A percentile compares a stretch with the other conserved stretches of the same genome.
phyloP scores from a whole-genome alignment of 495 filamentous ascomycete species.

The Penicillium lagena region DNA sequence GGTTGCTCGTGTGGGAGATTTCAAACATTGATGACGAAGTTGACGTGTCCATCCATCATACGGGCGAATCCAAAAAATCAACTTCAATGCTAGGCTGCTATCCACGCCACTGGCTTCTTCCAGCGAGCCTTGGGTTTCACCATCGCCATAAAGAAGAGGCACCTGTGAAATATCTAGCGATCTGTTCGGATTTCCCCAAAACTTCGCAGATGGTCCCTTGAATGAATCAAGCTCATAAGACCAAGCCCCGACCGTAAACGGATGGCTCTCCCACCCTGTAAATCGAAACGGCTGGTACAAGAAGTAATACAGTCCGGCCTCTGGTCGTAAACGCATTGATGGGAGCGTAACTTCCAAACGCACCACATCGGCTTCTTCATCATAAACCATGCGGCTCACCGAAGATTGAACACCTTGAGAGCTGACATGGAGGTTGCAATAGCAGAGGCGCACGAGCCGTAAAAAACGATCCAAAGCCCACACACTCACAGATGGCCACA shows the following conservation, averaged over 20 bases:
- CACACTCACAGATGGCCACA: slow-evolving; percentile 44
- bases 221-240: slow-evolving; percentile 11
- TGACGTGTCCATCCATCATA: slow-evolving; percentile 44
- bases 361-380: slow-evolving; percentile 43
- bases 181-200: slow-evolving; percentile 1
- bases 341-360: slow-evolving; percentile 37
- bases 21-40: slow-evolving; percentile 32
- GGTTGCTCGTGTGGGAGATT: slow-evolving; percentile 7
- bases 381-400: slow-evolving; percentile 35
- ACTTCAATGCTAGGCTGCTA: slow-evolving; percentile 1
- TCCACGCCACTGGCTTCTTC: too few relatives aligned
- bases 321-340: slow-evolving; percentile 23
- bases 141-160: slow-evolving; percentile 18
- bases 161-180: slow-evolving; percentile 19
- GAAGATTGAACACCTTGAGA: slow-evolving; percentile 16
- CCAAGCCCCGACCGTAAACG: slow-evolving; percentile 51
- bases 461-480: slow-evolving; percentile 47
- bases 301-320: slow-evolving; percentile 51
- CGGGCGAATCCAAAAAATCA: slow-evolving; percentile 41
- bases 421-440: slow-evolving; percentile 38
- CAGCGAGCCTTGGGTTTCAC: too few relatives aligned
- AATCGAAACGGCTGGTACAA: slow-evolving; percentile 45
- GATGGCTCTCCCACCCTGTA: slow-evolving; percentile 53
- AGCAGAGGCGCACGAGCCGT: slow-evolving; percentile 39
- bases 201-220: not conserved